phyloP scores from a whole-genome alignment of 306 rosid genomes.

The Gastrolobium bilobum region DNA sequence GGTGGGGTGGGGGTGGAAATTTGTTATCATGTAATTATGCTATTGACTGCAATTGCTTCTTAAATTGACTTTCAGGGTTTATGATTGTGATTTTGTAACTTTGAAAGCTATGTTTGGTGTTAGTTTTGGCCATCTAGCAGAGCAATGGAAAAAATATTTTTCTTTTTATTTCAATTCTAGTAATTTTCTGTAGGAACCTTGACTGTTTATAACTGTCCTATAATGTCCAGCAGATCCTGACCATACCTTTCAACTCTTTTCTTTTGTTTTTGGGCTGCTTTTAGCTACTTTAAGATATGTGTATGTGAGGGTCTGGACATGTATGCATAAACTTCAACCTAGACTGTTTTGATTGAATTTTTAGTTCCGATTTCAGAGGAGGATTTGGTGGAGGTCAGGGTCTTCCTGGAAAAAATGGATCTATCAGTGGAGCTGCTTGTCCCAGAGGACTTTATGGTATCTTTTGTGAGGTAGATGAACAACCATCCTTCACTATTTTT shows the following conservation, averaged over 20 bases:
- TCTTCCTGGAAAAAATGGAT: conserved; percentile 84
- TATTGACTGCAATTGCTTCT: conserved; percentile 20
- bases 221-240: conserved; percentile 13
- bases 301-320: neutral
- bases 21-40: conserved; percentile 24
- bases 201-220: conserved; percentile 22
- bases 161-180: neutral
- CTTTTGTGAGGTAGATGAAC: conserved; percentile 82
- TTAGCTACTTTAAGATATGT: conserved; percentile 10
- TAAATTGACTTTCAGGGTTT: conserved; percentile 34
- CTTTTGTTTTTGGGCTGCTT: conserved; percentile 17
- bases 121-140: conserved; percentile 7
- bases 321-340: conserved; percentile 14
- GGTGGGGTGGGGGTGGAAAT: conserved; percentile 13
- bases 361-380: conserved; percentile 69
- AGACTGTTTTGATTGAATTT: conserved; percentile 34
- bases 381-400: conserved; percentile 90
- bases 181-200: conserved; percentile 19
- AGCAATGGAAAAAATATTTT: neutral
- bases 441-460: conserved; percentile 91
- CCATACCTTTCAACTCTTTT: neutral
- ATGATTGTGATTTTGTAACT: conserved; percentile 1
- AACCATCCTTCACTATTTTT: conserved; percentile 36
- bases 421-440: conserved; percentile 82
- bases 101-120: conserved; percentile 2